Base-by-base conservation (phyloP, 768 basidiomycete species). In the Cystofilobasidium capitatum region DNA sequence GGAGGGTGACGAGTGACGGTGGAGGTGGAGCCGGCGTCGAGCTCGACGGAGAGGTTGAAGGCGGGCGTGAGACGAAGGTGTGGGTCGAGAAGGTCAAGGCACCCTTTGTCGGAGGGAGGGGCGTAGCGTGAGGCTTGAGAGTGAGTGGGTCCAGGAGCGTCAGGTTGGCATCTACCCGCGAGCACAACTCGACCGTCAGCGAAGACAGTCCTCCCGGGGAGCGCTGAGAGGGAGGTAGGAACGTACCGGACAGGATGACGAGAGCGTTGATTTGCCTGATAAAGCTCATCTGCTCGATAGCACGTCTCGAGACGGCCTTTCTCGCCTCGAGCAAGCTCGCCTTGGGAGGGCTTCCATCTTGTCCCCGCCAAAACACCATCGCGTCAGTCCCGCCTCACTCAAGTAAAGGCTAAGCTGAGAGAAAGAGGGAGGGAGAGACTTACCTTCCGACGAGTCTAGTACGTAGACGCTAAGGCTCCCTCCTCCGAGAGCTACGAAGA, bases 281-380 rank as follows among this genome's bases (percentile, higher is more conserved):
- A 62, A 86, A 87, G 0, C 86, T 89, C 3, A 99, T 79, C 74
- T 93, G 91, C 64, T 98, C 94, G 49, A 99, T 88, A 17, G 88
- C 80, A 73, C 82, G 84, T 71, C 83, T 79, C 33, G 84, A 81
- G 39, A 91, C 74, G 16, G 77, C 79, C 72, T 85, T 86, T 83
- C 82, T 89, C 36, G 81, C 81, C 72, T 89, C 88, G 5, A 86
- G 78, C 1, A 84, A 76, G 44, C 64, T 66, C 64, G 37, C 60
- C n/a, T 49, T 62, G 3, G 62, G 31, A 22, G 37, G 22, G 1
- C 26, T 20, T 0, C 26, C 57, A 17, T 60, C 39, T 2, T 44
- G 22, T 29, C 33, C 45, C 42, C 24, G 16, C 16, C 10, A n/a
- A 24, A 36, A 16, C 3, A 35, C 59, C 39, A 70, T 71, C n/a